Evolutionary conservation across 2,329 filamentous ascomycete genomes (phyloP).

Genomic region (Pseudogymnoascus sp.): DNA sequence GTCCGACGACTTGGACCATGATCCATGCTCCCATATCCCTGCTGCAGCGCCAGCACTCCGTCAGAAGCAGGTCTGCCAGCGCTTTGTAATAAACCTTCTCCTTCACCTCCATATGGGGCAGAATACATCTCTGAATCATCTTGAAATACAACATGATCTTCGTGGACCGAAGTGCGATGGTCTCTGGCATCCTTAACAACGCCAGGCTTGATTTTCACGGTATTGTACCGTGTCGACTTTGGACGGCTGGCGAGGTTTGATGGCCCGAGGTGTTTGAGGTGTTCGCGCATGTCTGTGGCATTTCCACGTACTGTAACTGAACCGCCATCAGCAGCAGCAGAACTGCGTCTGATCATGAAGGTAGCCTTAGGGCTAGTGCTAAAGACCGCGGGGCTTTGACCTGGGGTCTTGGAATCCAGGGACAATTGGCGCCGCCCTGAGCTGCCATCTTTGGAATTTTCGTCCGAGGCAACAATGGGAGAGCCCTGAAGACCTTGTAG

Average conservation of each 20-base stretch:
- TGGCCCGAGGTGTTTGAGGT: constrained; percentile 56
- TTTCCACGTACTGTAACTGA: constrained; percentile 51
- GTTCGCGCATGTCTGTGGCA: constrained; percentile 52
- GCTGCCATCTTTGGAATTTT: constrained; percentile 23
- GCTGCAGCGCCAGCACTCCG: constrained; percentile 52
- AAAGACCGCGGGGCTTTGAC: constrained; percentile 15
- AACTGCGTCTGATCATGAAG: constrained; percentile 51
- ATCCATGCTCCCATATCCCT: constrained; percentile 42
- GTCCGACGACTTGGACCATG: background rate
- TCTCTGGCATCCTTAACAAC: constrained; percentile 11
- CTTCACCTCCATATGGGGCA: constrained; percentile 40
- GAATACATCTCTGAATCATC: constrained; percentile 26
- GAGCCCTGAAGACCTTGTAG: constrained; percentile 15
- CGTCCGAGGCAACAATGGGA: constrained; percentile 8
- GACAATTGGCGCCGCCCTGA: constrained; percentile 21
- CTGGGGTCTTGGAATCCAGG: background rate
- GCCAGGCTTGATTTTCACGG: constrained; percentile 58
- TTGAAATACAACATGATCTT: constrained; percentile 1
- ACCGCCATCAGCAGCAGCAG: constrained; percentile 45
- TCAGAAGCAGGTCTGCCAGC: constrained; percentile 53
- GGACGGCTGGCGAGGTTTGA: constrained; percentile 59
- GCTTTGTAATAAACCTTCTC: constrained; percentile 43
- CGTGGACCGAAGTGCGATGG: constrained; percentile 3
- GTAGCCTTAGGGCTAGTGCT: constrained; percentile 37
- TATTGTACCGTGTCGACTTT: constrained; percentile 50